Evolutionary conservation across 2,329 filamentous ascomycete species (phyloP), one percentile per base, ranked within the genome.

Genomic region (Aspergillus neotritici): DNA sequence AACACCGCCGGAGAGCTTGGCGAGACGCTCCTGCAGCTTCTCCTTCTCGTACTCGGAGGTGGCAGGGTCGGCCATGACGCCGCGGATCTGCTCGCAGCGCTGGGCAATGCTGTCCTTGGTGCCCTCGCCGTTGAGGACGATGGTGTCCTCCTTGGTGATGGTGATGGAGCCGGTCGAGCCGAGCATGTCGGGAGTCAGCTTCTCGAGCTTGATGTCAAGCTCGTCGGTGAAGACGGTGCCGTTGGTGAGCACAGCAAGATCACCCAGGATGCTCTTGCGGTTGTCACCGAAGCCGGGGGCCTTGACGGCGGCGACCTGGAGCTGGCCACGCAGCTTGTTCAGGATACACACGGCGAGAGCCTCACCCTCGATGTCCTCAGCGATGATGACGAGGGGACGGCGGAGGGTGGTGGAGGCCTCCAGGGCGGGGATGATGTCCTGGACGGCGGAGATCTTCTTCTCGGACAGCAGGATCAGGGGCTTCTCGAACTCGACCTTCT

Each of bases 401-500:
- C 93, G 90, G 68, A 87, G 80, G 73, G 95, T 89, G 60, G 93
- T 95, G 47, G 93, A 97, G 57, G 88, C 88, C 78, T 98, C 93
- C 45, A 98, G 88, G 54, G 93, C 89, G 54, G 93, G 93, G 64
- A 98, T 91, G 65, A 98, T 97, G 72, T 98, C 93, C 77, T 97
- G 91, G 47, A 97, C 93, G 48, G 90, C 88, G 40, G 93, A 98
- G 73, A 98, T 98, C 84, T 98, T 98, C 87, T 96, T 97, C 83
- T 98, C 93, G 7, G 93, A 97, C 43, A 98, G 87, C 39, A 98
- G 86, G 69, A 98, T 93, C 66, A 98, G 75, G 54, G 93, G 93
- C 82, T 98, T 97, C 83, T 98, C 93, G 57, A 98, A 98, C 76
- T 98, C 93, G 46, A 97, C 90, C 83, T 98, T 98, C 71, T 94